These are phyloP conservation scores for Erythrobasidium hasegawianum DNA, from an alignment of 1,284 basidiomycete species.

Conservation along the genomic window DNA sequence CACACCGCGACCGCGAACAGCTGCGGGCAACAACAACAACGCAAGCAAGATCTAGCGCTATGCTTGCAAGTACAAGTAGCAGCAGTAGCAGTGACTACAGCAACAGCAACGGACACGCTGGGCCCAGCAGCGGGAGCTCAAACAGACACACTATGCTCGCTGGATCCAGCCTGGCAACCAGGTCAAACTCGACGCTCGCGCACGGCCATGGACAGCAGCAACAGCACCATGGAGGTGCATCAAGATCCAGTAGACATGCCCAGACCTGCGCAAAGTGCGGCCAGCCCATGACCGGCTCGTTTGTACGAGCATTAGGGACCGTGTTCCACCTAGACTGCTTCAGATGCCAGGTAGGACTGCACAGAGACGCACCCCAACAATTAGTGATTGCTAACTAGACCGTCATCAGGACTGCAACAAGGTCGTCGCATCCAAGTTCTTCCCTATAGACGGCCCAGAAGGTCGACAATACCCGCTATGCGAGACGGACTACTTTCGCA, in stretches of 20 bases:
- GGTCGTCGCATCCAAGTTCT: constrained; percentile 97
- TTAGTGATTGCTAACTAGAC: too few species aligned
- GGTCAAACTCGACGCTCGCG: neutral
- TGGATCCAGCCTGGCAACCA: neutral
- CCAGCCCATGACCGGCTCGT: constrained; percentile 57
- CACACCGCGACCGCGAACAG: too few species aligned
- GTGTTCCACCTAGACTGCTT: constrained; percentile 97
- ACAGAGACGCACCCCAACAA: too few species aligned
- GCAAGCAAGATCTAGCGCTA: too few species aligned
- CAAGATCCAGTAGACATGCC: constrained; percentile 11
- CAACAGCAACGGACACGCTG: neutral
- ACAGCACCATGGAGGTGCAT: constrained; percentile 1
- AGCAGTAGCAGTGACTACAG: neutral
- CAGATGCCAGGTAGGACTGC: constrained; percentile 87
- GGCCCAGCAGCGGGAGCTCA: neutral
- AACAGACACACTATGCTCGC: neutral
- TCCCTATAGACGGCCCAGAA: constrained; percentile 85
- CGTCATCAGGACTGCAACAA: constrained; percentile 98
- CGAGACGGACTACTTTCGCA: constrained; percentile 94
- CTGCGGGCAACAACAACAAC: too few species aligned
- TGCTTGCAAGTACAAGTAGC: too few species aligned
- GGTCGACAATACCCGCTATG: constrained; percentile 87
- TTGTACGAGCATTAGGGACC: constrained; percentile 89
- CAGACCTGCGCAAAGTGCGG: constrained; percentile 43
- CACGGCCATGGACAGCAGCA: constrained; percentile 12